These are phyloP conservation scores for Magnaporthiopsis incrustans DNA, from an alignment of 2,329 filamentous ascomycete species.

Conservation along the genomic window DNA sequence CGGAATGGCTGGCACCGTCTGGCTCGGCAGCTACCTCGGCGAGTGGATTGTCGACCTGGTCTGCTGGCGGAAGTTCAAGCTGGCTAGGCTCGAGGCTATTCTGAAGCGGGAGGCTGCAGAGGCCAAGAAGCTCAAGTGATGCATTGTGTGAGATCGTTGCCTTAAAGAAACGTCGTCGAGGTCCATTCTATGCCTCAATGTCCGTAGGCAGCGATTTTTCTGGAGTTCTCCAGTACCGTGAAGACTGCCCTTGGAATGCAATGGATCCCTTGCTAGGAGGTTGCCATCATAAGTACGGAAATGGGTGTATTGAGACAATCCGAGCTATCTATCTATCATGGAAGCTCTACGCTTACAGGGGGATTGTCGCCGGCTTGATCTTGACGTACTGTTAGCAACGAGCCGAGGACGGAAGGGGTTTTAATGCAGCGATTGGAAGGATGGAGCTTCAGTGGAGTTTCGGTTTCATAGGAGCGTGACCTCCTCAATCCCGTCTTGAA, in stretches of 20 bases:
- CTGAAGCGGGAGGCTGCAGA: slow-evolving; percentile 17
- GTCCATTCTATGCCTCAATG: background rate
- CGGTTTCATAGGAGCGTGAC: slow-evolving; percentile 23
- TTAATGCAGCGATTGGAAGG: background rate
- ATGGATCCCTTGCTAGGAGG: too few species aligned
- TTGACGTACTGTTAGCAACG: background rate
- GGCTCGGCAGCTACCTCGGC: slow-evolving; percentile 22
- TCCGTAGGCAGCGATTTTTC: too few species aligned
- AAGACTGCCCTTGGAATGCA: too few species aligned
- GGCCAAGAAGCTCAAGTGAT: slow-evolving; percentile 14
- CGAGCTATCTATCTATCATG: too few species aligned
- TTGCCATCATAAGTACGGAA: too few species aligned
- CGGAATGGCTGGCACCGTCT: slow-evolving; percentile 22
- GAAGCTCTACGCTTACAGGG: too few species aligned
- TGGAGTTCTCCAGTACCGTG: too few species aligned
- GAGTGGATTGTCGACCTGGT: slow-evolving; percentile 29
- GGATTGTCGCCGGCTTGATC: background rate
- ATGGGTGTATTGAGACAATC: too few species aligned
- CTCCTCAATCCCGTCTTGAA: slow-evolving; percentile 31
- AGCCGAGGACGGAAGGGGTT: background rate
- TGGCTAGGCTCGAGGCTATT: slow-evolving; percentile 23
- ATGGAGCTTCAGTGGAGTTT: slow-evolving; percentile 9
- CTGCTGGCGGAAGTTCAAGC: slow-evolving; percentile 26
- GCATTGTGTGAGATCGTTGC: background rate
- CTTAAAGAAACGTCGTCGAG: background rate